Evolutionary conservation across 495 filamentous ascomycete genomes (phyloP).

Genomic region (Clavariopsis aquatica): DNA sequence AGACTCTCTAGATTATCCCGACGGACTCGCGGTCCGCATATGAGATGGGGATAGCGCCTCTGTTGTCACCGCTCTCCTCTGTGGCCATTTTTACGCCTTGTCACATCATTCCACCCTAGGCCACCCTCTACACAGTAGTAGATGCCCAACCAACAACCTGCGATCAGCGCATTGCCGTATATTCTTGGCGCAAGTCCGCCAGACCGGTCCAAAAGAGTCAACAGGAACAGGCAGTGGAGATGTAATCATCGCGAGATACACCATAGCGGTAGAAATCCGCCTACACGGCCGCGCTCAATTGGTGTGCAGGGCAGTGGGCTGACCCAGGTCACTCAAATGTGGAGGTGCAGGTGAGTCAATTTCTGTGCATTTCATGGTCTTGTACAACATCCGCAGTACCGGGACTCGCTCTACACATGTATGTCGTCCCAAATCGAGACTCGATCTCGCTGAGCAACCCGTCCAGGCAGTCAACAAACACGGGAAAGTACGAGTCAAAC

Average conservation of each 20-base stretch:
- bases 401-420: slow-evolving; percentile 5
- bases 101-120: slow-evolving; percentile 8
- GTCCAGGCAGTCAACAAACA: slow-evolving; percentile 23
- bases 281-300: neutral
- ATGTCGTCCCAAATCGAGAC: slow-evolving; percentile 2
- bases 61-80: slow-evolving; percentile 3
- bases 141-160: slow-evolving; percentile 10
- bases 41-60: slow-evolving; percentile 3
- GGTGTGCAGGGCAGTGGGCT: neutral
- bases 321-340: slow-evolving; percentile 13
- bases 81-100: slow-evolving; percentile 1
- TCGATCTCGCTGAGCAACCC: slow-evolving; percentile 18
- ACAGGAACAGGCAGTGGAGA: slow-evolving; percentile 14
- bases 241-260: neutral
- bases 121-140: neutral
- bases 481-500: slow-evolving; percentile 24
- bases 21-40: slow-evolving; percentile 33
- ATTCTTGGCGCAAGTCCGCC: slow-evolving; percentile 2
- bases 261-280: neutral
- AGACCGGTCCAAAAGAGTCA: slow-evolving; percentile 1
- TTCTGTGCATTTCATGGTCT: slow-evolving; percentile 24
- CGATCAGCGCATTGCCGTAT: slow-evolving; percentile 5
- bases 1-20: slow-evolving; percentile 25
- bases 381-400: slow-evolving; percentile 30
- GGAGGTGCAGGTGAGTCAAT: slow-evolving; percentile 22